Conservation (phyloP, 108 stramenopile genomes). For the Cylindrotheca fusiformis region DNA sequence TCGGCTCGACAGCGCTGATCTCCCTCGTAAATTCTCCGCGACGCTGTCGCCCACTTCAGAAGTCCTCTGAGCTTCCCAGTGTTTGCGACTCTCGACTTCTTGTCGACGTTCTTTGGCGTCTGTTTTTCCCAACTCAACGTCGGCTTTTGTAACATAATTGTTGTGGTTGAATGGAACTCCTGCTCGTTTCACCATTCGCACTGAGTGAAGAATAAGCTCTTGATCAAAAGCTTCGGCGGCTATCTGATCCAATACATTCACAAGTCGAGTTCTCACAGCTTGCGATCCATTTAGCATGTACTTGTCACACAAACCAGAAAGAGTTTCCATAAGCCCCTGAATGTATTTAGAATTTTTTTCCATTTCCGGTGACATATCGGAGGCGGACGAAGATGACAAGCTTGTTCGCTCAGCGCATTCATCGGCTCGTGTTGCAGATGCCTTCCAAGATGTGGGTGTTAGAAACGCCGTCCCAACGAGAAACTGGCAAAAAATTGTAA, state of each 20-base stretch:
- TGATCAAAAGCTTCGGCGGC: constrained; percentile 40
- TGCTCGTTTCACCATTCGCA: constrained; percentile 61
- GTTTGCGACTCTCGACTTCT: constrained; percentile 44
- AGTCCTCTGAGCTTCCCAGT: constrained; percentile 50
- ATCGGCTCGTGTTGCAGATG: not conserved
- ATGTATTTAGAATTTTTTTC: constrained; percentile 55
- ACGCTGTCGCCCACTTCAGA: constrained; percentile 13
- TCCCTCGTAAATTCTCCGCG: constrained; percentile 5
- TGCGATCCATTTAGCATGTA: constrained; percentile 60
- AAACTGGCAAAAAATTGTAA: not conserved
- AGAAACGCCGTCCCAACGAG: constrained; percentile 15
- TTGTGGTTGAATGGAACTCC: constrained; percentile 43
- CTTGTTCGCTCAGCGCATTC: not conserved
- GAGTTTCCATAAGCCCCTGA: constrained; percentile 51
- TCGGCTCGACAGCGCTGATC: constrained; percentile 48
- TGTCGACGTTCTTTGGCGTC: constrained; percentile 32
- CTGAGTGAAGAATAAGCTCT: constrained; percentile 27
- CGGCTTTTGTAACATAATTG: constrained; percentile 16
- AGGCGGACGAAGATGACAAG: constrained; percentile 5
- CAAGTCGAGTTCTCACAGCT: constrained; percentile 38
- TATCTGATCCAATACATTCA: constrained; percentile 67
- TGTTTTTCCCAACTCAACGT: constrained; percentile 27
- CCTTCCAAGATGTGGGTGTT: not conserved
- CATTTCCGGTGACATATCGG: constrained; percentile 4
- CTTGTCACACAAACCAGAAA: constrained; percentile 54